Evolutionary conservation across 2,329 filamentous ascomycete genomes (phyloP), one percentile per base, ranked within the genome.

Genomic region (Scortechinia acanthostroma): DNA sequence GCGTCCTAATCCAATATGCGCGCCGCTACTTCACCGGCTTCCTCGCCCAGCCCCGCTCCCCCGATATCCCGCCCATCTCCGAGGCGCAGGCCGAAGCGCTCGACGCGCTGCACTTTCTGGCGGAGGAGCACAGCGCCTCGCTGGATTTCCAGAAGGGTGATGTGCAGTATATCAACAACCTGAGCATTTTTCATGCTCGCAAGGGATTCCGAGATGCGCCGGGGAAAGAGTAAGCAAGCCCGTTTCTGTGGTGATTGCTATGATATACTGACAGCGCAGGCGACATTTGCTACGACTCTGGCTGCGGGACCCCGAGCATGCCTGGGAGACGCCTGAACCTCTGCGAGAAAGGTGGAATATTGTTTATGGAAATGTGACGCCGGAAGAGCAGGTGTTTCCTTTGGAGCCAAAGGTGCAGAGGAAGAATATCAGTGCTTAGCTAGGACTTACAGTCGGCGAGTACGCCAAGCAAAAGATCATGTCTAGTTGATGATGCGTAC

Each of bases 1-100:
- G 76, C 1, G 57, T 83, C 1, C 59, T 77, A 4, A 69, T 84
- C 22, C 77, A 83, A 49, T 84, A 83, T 50, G 75, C 73, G 0
- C 71, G 80, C 2, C 69, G 79, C 1, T 64, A 62, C 21, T 82
- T 83, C 50, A 78, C 77, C 44, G 65, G 81, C 2, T 83, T 75
- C 52, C 68, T 70, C 49, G 68, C 68, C 0, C 62, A 78, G 1
- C 76, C 77, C 2, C 66, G 79, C 42, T 73, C 66, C 4, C 46
- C 64, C 1, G 55, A 69, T 17, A 76, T 85, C 43, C 79, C 80
- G 13, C 69, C 78, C 3, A 64, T 71, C 20, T 65, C 61, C 4
- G 62, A 68, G 53, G 63, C 60, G 2, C 65, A 72, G 53, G 64
- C 63, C 2, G 65, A 69, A 48, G 65, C 68, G 0, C 56, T 72